These are phyloP conservation scores for Penicillium crystallinum DNA, from an alignment of 495 filamentous ascomycete genomes.

Conservation along the genomic window DNA sequence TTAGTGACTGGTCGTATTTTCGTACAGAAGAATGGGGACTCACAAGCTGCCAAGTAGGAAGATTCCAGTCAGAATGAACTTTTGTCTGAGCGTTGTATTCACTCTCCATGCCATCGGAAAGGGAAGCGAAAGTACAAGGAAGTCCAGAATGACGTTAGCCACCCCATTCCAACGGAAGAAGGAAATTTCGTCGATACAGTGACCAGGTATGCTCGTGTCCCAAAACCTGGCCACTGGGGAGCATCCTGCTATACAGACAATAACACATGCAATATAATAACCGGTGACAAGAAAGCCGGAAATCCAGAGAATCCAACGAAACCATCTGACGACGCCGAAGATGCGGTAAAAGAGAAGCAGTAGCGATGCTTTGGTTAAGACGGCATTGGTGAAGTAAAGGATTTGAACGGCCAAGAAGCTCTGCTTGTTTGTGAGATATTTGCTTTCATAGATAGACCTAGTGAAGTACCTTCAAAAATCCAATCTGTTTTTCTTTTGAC, in stretches of 20 bases:
- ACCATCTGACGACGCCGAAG: constrained; percentile 31
- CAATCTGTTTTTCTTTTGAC: constrained; percentile 2
- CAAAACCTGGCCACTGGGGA: constrained; percentile 22
- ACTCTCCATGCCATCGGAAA: constrained; percentile 36
- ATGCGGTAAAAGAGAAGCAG: constrained; percentile 40
- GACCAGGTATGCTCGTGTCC: constrained; percentile 15
- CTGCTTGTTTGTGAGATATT: constrained; percentile 8
- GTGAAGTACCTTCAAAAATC: constrained; percentile 20
- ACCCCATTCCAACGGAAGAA: constrained; percentile 45
- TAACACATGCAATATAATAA: constrained; percentile 30
- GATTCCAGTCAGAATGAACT: constrained; percentile 28
- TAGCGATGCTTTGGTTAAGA: constrained; percentile 30
- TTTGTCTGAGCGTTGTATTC: constrained; percentile 25
- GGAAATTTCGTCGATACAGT: constrained; percentile 35
- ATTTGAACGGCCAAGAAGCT: constrained; percentile 24
- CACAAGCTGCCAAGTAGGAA: constrained; percentile 33
- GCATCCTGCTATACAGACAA: constrained; percentile 16
- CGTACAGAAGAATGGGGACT: constrained; percentile 5
- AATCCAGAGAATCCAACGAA: constrained; percentile 30
- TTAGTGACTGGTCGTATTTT: constrained; percentile 3
- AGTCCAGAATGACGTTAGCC: constrained; percentile 42
- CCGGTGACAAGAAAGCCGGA: constrained; percentile 33
- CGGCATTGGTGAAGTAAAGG: constrained; percentile 23
- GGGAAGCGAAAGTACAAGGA: constrained; percentile 41
- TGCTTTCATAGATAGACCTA: neutral